phyloP scores from a whole-genome alignment of 1,284 basidiomycete species.

The Ceratobasidium sp. region DNA sequence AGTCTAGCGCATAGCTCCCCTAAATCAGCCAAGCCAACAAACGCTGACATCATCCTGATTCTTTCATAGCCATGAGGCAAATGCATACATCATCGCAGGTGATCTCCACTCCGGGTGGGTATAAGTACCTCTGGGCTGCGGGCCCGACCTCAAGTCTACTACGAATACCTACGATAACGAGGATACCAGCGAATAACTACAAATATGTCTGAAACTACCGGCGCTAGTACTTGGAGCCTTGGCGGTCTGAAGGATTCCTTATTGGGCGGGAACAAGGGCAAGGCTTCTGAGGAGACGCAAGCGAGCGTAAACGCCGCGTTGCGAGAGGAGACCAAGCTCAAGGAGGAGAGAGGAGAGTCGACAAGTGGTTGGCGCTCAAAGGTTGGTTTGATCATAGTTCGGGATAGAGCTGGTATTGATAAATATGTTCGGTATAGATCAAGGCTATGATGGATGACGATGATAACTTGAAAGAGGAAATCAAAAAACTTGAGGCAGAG shows the following conservation, averaged over 20 bases:
- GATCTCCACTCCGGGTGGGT: not conserved
- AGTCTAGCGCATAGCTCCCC: not conserved
- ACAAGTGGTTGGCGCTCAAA: conserved; percentile 11
- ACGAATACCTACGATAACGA: conserved; percentile 13
- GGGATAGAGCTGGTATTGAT: not conserved
- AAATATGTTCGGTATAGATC: not conserved
- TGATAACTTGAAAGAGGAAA: conserved; percentile 12
- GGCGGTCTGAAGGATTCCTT: conserved; percentile 20
- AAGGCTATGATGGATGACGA: conserved; percentile 17
- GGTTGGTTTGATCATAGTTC: not conserved
- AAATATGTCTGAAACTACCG: conserved; percentile 8
- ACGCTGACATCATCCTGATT: conserved; percentile 3
- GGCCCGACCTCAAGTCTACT: not conserved
- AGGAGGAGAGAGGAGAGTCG: conserved; percentile 23
- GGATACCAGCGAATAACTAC: not conserved
- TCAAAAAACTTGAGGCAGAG: conserved; percentile 29
- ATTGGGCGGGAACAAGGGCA: conserved; percentile 19
- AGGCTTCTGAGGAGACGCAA: conserved; percentile 16
- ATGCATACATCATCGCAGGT: not conserved
- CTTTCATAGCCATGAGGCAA: conserved; percentile 15
- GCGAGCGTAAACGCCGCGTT: conserved; percentile 22
- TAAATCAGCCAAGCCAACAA: not conserved
- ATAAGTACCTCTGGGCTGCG: conserved; percentile 20
- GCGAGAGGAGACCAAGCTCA: conserved; percentile 31
- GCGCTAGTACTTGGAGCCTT: not conserved